phyloP scores from a whole-genome alignment of 768 basidiomycete genomes.

The Lentinus tigrinus region DNA sequence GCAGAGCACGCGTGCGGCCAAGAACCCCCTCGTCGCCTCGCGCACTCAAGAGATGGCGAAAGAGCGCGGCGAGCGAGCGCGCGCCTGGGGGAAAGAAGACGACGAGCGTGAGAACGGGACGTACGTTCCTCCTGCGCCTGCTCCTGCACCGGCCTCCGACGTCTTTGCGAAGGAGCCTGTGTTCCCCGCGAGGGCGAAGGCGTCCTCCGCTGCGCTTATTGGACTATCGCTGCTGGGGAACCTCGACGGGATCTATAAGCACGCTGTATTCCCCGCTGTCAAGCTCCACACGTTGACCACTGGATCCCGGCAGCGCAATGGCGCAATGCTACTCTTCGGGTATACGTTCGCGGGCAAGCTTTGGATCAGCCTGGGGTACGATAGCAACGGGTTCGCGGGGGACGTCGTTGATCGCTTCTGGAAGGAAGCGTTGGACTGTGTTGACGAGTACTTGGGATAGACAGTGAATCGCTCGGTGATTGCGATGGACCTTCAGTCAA shows the following conservation, averaged over 20 bases:
- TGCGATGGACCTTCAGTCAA: neutral
- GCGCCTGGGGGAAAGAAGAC: conserved; percentile 73
- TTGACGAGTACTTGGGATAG: conserved; percentile 56
- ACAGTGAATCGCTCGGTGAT: neutral
- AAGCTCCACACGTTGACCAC: conserved; percentile 75
- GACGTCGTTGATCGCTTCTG: conserved; percentile 66
- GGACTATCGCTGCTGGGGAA: conserved; percentile 85
- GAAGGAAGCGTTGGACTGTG: conserved; percentile 51
- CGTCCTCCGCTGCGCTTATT: conserved; percentile 63
- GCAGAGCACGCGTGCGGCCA: conserved; percentile 67
- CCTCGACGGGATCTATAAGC: conserved; percentile 78
- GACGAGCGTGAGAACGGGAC: conserved; percentile 56
- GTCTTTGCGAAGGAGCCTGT: conserved; percentile 16
- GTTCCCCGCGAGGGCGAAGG: conserved; percentile 32
- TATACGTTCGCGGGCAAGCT: conserved; percentile 74
- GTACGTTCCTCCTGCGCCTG: conserved; percentile 31
- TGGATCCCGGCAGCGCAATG: conserved; percentile 75
- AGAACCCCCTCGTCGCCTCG: conserved; percentile 58
- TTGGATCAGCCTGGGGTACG: conserved; percentile 81
- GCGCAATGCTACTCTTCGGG: conserved; percentile 81
- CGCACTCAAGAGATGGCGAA: conserved; percentile 65
- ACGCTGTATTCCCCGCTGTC: conserved; percentile 52
- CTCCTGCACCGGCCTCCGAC: conserved; percentile 11
- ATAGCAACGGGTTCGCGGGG: conserved; percentile 70
- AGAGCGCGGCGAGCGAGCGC: conserved; percentile 58